These are phyloP conservation scores for Quercus suber DNA, from an alignment of 306 rosid genomes.

Conservation along the genomic window DNA sequence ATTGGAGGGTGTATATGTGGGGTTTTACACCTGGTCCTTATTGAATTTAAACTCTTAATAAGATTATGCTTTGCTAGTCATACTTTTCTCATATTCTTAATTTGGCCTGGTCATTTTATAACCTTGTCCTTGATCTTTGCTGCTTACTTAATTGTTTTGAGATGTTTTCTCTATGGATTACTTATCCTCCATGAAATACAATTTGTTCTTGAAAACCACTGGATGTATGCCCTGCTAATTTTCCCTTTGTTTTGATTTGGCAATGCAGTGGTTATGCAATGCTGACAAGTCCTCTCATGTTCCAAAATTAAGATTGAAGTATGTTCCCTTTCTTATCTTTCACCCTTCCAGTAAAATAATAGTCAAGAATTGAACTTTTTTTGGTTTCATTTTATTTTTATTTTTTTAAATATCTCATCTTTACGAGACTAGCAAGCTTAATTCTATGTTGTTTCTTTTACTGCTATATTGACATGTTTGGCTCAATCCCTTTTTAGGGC, in stretches of 20 bases:
- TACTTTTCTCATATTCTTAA: neutral
- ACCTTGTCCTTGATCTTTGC: neutral
- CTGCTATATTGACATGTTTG: neutral
- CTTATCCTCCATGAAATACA: neutral
- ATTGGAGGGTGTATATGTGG: no score
- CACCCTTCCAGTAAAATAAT: neutral
- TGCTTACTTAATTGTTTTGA: neutral
- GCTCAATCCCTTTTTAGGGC: slow-evolving; percentile 44
- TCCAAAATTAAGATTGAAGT: slow-evolving; percentile 86
- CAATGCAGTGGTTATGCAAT: slow-evolving; percentile 93
- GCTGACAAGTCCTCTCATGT: slow-evolving; percentile 91
- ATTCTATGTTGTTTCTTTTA: slow-evolving; percentile 2
- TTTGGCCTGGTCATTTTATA: neutral
- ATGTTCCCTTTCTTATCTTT: slow-evolving; percentile 30
- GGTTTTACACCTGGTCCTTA: no score
- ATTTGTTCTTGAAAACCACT: neutral
- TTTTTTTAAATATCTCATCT: neutral
- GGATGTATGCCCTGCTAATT: neutral
- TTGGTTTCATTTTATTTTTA: neutral
- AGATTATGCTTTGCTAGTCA: neutral
- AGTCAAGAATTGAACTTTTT: neutral
- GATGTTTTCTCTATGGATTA: neutral
- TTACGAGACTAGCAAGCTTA: slow-evolving; percentile 1
- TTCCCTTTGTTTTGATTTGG: slow-evolving; percentile 7
- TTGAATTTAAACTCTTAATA: neutral